These are phyloP conservation scores for Ramularia collo-cygni DNA, from an alignment of 2,329 filamentous ascomycete genomes.

Conservation along the genomic window DNA sequence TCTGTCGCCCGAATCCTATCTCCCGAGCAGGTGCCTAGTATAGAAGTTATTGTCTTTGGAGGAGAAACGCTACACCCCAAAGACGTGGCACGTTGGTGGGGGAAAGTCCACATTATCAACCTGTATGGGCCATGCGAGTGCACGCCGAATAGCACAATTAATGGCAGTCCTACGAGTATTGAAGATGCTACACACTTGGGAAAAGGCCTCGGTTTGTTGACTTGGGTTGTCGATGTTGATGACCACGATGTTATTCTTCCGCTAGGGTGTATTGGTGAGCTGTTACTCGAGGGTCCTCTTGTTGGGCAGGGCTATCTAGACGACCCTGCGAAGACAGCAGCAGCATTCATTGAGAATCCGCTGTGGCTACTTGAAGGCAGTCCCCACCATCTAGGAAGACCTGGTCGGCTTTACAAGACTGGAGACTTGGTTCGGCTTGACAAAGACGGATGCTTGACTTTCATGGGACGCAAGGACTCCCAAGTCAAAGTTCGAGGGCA, in stretches of 20 bases:
- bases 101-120: slow-evolving; percentile 34
- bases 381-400: no score
- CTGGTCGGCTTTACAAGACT: slow-evolving; percentile 8
- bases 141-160: slow-evolving; percentile 10
- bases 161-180: background rate
- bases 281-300: slow-evolving; percentile 40
- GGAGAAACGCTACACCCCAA: slow-evolving; percentile 36
- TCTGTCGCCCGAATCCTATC: slow-evolving; percentile 44
- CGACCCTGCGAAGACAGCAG: slow-evolving; percentile 23
- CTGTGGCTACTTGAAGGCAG: slow-evolving; percentile 11
- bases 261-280: slow-evolving; percentile 41
- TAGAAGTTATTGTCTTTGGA: background rate
- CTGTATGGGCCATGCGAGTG: slow-evolving; percentile 39
- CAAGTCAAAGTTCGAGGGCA: background rate
- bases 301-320: slow-evolving; percentile 39
- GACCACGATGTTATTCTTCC: slow-evolving; percentile 29
- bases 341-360: slow-evolving; percentile 27
- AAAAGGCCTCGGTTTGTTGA: no score
- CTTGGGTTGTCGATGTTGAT: slow-evolving; percentile 11
- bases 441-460: slow-evolving; percentile 7
- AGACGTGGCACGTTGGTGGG: slow-evolving; percentile 33
- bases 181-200: slow-evolving; percentile 27
- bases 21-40: slow-evolving; percentile 11
- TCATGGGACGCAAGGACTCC: slow-evolving; percentile 4
- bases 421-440: slow-evolving; percentile 11